phyloP scores from a whole-genome alignment of 225 moss, liverwort and hornwort species.

The Sphagnum contortum region DNA sequence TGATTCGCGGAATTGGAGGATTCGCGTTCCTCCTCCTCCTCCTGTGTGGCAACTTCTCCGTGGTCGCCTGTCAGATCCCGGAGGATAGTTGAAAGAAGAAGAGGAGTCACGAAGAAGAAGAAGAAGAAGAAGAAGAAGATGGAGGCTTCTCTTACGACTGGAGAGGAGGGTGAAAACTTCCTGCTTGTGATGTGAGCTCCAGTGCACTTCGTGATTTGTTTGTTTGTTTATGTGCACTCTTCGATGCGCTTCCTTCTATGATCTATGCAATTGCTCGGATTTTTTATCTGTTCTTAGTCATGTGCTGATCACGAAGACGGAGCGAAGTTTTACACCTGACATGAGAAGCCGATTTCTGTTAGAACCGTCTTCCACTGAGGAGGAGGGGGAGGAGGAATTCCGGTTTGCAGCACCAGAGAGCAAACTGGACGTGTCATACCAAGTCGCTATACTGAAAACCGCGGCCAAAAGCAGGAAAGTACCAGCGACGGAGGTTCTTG shows the following conservation, averaged over 20 bases:
- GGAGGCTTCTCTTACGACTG: constrained; percentile 16
- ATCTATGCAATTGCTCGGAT: no score
- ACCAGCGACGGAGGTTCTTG: constrained; percentile 43
- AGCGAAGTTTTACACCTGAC: no score
- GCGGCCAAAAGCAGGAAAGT: constrained; percentile 75
- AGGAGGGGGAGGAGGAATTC: constrained; percentile 7
- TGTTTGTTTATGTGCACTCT: no score
- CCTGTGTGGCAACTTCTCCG: no score
- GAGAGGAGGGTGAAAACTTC: constrained; percentile 34
- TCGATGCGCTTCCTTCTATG: no score
- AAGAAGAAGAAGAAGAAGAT: constrained; percentile 9
- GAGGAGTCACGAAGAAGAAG: not conserved
- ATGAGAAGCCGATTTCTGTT: not conserved
- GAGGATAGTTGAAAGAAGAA: no score
- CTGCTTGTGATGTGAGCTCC: constrained; percentile 41
- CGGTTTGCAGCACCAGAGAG: constrained; percentile 15
- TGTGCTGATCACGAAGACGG: no score
- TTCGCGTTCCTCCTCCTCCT: no score
- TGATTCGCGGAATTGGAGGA: no score
- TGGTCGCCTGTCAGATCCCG: no score
- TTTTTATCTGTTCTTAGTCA: no score
- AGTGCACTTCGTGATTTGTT: constrained; percentile 1
- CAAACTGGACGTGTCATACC: constrained; percentile 19
- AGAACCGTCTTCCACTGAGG: constrained; percentile 9
- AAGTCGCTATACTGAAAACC: constrained; percentile 51